These are phyloP conservation scores for Colletotrichum liriopes DNA, from an alignment of 2,329 filamentous ascomycete species.

Conservation along the genomic window DNA sequence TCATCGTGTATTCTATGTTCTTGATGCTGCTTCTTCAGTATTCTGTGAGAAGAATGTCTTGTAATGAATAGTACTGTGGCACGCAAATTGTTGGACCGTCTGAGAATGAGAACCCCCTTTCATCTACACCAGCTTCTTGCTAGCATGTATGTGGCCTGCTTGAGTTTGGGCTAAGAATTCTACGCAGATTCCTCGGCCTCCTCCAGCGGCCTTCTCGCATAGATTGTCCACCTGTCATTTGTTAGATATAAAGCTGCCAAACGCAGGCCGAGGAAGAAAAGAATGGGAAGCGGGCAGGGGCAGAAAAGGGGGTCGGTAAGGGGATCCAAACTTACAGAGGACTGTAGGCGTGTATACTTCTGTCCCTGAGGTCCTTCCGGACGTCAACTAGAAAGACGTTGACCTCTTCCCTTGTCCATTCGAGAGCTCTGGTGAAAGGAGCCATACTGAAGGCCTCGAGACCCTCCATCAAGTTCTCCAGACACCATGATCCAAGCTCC, in stretches of 20 bases:
- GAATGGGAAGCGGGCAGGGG: not conserved
- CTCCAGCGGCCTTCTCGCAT: constrained; percentile 4
- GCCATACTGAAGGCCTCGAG: constrained; percentile 50
- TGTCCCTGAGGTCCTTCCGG: constrained; percentile 48
- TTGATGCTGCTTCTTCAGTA: not conserved
- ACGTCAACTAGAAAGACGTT: constrained; percentile 50
- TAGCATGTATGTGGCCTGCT: not conserved
- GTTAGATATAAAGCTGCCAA: not conserved
- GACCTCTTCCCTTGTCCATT: constrained; percentile 50
- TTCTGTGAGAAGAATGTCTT: not conserved
- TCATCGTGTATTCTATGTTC: not conserved
- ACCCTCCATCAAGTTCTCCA: constrained; percentile 51
- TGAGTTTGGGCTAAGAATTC: no score
- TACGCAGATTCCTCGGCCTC: not conserved
- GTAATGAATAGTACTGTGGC: not conserved
- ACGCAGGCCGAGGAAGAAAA: not conserved
- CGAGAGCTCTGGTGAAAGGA: constrained; percentile 49
- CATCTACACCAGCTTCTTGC: not conserved
- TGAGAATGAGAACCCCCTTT: not conserved
- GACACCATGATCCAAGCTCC: constrained; percentile 52
- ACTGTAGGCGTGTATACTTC: constrained; percentile 51
- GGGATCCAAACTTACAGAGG: constrained; percentile 45
- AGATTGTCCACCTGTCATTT: not conserved
- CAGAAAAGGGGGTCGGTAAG: not conserved
- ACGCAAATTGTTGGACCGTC: not conserved